Evolutionary conservation across 2,329 filamentous ascomycete species (phyloP), one percentile per base, ranked within the genome.

Genomic region (Pyrenophora teres): DNA sequence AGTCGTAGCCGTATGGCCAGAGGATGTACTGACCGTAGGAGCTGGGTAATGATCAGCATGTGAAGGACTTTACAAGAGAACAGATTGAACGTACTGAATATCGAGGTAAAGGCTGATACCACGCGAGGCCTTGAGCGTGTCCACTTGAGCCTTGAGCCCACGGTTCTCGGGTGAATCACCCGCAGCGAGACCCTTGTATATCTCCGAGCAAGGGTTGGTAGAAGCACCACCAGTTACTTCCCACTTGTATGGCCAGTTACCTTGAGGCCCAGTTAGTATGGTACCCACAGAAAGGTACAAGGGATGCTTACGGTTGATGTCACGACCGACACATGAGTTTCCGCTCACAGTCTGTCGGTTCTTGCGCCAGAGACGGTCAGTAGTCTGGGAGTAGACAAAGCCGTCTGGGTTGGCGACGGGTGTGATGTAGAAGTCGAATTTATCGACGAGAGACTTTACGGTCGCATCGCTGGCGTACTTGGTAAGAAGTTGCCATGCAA

Each of bases 41-140:
- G 38, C 55, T 57, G 21, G 15, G 3, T 8, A 12, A 12, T 6
- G 40, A 15, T 33, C 10, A 44, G 25, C 5, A 10, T 6, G 21
- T 19, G 19, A 2, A 13, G 12, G 3, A 1, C 4, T 6, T 10
- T 30, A 18, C 23, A 25, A 23, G 16, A 18, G 3, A 3, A 13
- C 19, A 12, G 5, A 12, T 12, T 10, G 10, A 9, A 85, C 87
- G 1, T 81, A 80, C 72, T 88, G 86, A 64, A 81, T 82, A 70
- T 88, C 86, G 32, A 88, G 80, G 65, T 81, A 88, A 1, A 86
- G 76, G 55, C 82, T 79, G 40, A 87, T 76, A 2, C 82, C 81
- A 39, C 78, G 74, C 1, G 66, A 63, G 4, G 66, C 66, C 6
- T 73, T 72, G 19, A 85, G 67, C 15, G 54, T 35, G 38, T 68